Conservation (phyloP, 148 eudicot species). For the Chenopodium berlandieri region DNA sequence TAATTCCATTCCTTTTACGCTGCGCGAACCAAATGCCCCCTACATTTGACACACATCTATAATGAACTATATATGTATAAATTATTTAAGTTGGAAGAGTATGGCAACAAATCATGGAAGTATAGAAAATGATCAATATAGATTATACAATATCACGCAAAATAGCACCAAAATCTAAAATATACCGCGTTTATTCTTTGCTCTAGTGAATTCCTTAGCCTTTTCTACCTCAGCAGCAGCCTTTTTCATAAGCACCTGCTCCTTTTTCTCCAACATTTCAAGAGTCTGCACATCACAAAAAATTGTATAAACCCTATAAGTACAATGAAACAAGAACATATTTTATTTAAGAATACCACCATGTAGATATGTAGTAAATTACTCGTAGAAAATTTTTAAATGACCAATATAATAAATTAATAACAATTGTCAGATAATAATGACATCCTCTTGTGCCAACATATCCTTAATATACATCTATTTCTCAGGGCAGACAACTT, state of each 20-base stretch:
- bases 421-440: background rate
- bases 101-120: background rate
- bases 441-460: background rate
- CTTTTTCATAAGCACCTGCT: slow-evolving; percentile 62
- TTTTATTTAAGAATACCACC: too few species aligned
- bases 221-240: slow-evolving; percentile 73
- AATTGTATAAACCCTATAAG: background rate
- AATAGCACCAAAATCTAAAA: background rate
- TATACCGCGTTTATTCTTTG: slow-evolving; percentile 75
- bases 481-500: background rate
- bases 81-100: background rate
- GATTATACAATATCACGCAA: background rate
- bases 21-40: too few species aligned
- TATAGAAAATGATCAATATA: background rate
- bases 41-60: too few species aligned
- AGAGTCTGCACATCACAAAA: slow-evolving; percentile 41
- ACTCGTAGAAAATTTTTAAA: too few species aligned
- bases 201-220: slow-evolving; percentile 71
- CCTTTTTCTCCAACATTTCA: slow-evolving; percentile 84
- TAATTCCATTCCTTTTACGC: too few species aligned
- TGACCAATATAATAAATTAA: background rate
- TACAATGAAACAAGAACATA: background rate
- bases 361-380: too few species aligned
- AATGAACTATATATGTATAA: too few species aligned
- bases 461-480: background rate